Percentiles rank a stretch among this genome's conserved stretches.
phyloP scores from a whole-genome alignment of 768 basidiomycete species.

The Boletus rubroflammeus region DNA sequence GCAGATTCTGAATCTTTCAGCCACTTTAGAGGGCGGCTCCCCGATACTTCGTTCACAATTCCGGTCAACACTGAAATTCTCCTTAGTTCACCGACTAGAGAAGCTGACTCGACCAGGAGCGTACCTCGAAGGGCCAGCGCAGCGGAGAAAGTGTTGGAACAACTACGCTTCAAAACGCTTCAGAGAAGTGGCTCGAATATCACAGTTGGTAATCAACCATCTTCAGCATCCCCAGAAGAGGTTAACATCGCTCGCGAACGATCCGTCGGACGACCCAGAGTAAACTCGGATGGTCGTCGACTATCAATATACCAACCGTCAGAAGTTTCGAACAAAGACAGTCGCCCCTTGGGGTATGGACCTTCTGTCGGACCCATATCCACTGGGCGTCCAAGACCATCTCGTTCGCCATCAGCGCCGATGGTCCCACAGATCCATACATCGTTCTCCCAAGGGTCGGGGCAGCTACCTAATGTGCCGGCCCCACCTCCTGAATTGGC shows the following conservation, averaged over 20 bases:
- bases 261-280: conserved; percentile 21
- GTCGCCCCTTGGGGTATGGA: conserved; percentile 23
- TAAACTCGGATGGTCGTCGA: conserved; percentile 31
- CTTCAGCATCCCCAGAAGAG: conserved; percentile 19
- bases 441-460: conserved; percentile 22
- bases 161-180: conserved; percentile 55
- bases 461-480: conserved; percentile 19
- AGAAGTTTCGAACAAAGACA: conserved; percentile 20
- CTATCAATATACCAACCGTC: conserved; percentile 21
- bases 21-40: conserved; percentile 21
- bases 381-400: conserved; percentile 46
- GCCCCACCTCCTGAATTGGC: conserved; percentile 51
- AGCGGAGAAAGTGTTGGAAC: conserved; percentile 67
- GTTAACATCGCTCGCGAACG: conserved; percentile 15
- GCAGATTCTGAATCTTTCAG: conserved; percentile 13
- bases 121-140: conserved; percentile 54
- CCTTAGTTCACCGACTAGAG: conserved; percentile 29
- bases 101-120: conserved; percentile 30
- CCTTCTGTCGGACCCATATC: conserved; percentile 23
- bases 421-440: conserved; percentile 34
- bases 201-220: conserved; percentile 13
- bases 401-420: conserved; percentile 59
- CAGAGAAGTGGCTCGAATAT: conserved; percentile 38
- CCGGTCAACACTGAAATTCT: conserved; percentile 19
- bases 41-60: conserved; percentile 20